phyloP scores from a whole-genome alignment of 2,329 filamentous ascomycete species.

The Raffaelea deltoideospora region DNA sequence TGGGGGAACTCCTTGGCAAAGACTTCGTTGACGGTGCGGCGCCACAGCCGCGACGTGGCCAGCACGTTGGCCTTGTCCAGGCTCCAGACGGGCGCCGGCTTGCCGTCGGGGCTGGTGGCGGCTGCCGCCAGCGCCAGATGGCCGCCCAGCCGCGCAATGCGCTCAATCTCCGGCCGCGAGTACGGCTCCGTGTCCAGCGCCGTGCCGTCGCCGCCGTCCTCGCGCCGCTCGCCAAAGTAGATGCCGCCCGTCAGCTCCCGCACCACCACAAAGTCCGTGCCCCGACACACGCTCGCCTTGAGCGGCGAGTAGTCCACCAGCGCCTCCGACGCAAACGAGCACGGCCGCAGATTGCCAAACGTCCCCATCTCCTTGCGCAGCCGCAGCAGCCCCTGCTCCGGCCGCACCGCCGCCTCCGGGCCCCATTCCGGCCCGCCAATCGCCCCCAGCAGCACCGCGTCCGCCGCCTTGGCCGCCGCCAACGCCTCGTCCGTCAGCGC shows the following conservation, averaged over 20 bases:
- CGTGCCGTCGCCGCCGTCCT: slow-evolving; percentile 57
- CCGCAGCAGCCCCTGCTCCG: slow-evolving; percentile 79
- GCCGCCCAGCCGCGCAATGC: slow-evolving; percentile 68
- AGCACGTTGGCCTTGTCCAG: slow-evolving; percentile 96
- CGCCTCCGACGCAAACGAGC: slow-evolving; percentile 82
- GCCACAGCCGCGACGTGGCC: slow-evolving; percentile 78
- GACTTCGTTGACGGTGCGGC: slow-evolving; percentile 70
- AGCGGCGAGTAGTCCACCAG: slow-evolving; percentile 77
- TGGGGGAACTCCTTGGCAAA: slow-evolving; percentile 83
- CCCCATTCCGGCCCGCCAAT: slow-evolving; percentile 98
- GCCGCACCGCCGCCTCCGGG: slow-evolving; percentile 62
- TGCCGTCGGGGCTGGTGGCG: slow-evolving; percentile 23
- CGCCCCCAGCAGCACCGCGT: slow-evolving; percentile 82
- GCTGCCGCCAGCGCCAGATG: slow-evolving; percentile 64
- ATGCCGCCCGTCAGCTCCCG: slow-evolving; percentile 86
- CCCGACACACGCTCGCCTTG: slow-evolving; percentile 70
- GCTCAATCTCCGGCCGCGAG: slow-evolving; percentile 71
- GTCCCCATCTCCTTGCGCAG: slow-evolving; percentile 89
- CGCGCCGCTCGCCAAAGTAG: slow-evolving; percentile 84
- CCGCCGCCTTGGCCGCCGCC: slow-evolving; percentile 64
- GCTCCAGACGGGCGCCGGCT: slow-evolving; percentile 62
- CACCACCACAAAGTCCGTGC: slow-evolving; percentile 83
- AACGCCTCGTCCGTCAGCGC: slow-evolving; percentile 76
- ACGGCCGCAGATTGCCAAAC: slow-evolving; percentile 90
- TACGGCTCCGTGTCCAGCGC: slow-evolving; percentile 83